These are phyloP conservation scores for Ceriops zippeliana DNA, from an alignment of 345 rosid genomes.

Conservation along the genomic window DNA sequence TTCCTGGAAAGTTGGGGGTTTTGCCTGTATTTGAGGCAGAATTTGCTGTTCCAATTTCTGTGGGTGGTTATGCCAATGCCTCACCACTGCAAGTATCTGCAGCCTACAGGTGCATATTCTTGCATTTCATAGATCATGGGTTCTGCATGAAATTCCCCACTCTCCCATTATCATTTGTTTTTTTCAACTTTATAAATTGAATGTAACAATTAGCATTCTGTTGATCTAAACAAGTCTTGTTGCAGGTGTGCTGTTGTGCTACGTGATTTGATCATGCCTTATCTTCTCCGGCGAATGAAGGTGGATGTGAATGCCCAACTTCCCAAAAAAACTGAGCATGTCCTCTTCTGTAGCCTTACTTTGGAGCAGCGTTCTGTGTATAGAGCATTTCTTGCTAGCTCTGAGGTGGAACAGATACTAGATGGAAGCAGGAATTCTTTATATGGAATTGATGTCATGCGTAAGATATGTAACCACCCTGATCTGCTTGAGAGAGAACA, in stretches of 20 bases:
- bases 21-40: conserved; percentile 97
- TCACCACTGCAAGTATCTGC: conserved; percentile 97
- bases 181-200: neutral
- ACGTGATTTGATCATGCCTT: conserved; percentile 96
- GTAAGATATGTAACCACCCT: conserved; percentile 98
- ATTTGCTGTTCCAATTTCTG: conserved; percentile 90
- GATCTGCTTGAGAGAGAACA: conserved; percentile 97
- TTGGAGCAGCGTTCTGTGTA: conserved; percentile 77
- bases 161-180: conserved; percentile 2
- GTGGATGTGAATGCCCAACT: conserved; percentile 82
- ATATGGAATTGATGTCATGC: conserved; percentile 97
- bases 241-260: conserved; percentile 95
- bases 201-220: neutral
- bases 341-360: conserved; percentile 94
- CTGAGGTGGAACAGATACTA: conserved; percentile 87
- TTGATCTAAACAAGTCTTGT: neutral
- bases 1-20: conserved; percentile 96
- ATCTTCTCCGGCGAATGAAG: conserved; percentile 96
- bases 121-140: conserved; percentile 10
- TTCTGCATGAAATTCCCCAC: neutral
- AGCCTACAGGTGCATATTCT: conserved; percentile 69
- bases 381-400: conserved; percentile 95
- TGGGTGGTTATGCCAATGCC: conserved; percentile 98
- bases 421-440: conserved; percentile 78
- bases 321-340: conserved; percentile 89